Conservation (phyloP, 192 early-diverging fungal genomes). For the Oehlia diaphana region DNA sequence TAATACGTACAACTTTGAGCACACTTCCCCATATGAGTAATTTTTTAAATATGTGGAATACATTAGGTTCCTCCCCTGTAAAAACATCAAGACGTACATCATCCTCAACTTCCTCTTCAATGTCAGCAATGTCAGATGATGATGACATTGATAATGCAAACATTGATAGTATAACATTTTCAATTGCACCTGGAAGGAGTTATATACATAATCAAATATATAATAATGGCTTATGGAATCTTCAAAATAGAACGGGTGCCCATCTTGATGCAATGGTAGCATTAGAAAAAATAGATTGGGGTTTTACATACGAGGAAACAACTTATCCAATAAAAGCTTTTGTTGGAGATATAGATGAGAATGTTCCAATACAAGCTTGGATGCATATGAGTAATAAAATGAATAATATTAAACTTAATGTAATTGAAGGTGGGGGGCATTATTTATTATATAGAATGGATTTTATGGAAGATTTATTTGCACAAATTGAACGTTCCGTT, state of each 20-base stretch:
- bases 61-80: slow-evolving; percentile 12
- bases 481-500: neutral
- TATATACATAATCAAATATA: slow-evolving; percentile 28
- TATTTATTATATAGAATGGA: slow-evolving; percentile 34
- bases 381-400: slow-evolving; percentile 23
- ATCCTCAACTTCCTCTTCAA: neutral
- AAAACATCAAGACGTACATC: neutral
- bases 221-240: slow-evolving; percentile 24
- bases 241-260: slow-evolving; percentile 22
- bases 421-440: slow-evolving; percentile 20
- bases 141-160: neutral
- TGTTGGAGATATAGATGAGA: slow-evolving; percentile 25
- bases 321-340: slow-evolving; percentile 16
- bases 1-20: slow-evolving; percentile 24
- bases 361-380: slow-evolving; percentile 25
- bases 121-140: neutral
- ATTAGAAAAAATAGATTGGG: slow-evolving; percentile 26
- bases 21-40: slow-evolving; percentile 10
- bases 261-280: slow-evolving; percentile 27
- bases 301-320: slow-evolving; percentile 28
- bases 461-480: slow-evolving; percentile 32
- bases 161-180: neutral
- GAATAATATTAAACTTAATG: slow-evolving; percentile 28
- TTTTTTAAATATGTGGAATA: slow-evolving; percentile 24
- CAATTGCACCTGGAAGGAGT: slow-evolving; percentile 21